Conservation (phyloP, 192 early-diverging fungal species). For the Rhizoclosmatium sp. region DNA sequence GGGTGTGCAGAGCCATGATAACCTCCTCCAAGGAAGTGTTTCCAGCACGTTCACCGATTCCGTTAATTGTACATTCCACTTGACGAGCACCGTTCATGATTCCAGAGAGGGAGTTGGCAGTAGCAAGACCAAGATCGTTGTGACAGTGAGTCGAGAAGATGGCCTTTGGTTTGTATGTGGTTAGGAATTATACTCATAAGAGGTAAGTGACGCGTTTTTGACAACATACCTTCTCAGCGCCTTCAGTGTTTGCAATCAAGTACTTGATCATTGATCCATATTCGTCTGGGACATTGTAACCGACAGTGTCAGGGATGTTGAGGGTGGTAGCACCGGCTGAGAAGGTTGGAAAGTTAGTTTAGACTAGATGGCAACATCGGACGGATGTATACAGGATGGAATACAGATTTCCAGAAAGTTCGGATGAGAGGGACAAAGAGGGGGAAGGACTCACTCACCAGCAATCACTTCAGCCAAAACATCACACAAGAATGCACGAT, state of each 20-base stretch:
- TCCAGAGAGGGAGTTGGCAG: constrained; percentile 93
- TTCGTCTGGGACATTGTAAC: constrained; percentile 91
- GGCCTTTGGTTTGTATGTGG: constrained; percentile 40
- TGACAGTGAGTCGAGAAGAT: constrained; percentile 98
- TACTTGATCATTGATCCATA: constrained; percentile 88
- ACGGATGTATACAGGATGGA: no score
- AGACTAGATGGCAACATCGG: background rate
- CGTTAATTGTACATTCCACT: constrained; percentile 97
- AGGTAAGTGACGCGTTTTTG: background rate
- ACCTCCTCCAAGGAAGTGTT: constrained; percentile 97
- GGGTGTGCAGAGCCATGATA: constrained; percentile 94
- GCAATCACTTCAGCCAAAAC: constrained; percentile 77
- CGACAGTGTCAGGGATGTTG: constrained; percentile 99
- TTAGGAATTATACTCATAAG: background rate
- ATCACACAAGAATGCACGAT: constrained; percentile 86
- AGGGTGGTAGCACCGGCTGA: constrained; percentile 92
- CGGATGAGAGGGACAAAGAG: background rate
- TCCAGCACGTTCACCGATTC: constrained; percentile 98
- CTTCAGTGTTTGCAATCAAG: constrained; percentile 75
- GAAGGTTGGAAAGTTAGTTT: constrained; percentile 45
- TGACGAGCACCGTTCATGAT: constrained; percentile 91
- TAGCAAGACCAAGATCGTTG: constrained; percentile 96
- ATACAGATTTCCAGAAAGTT: no score
- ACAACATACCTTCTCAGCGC: constrained; percentile 65
- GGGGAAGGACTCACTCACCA: background rate